These are phyloP conservation scores for Hypoxylon sp. DNA, from an alignment of 2,329 filamentous ascomycete genomes.

Conservation along the genomic window DNA sequence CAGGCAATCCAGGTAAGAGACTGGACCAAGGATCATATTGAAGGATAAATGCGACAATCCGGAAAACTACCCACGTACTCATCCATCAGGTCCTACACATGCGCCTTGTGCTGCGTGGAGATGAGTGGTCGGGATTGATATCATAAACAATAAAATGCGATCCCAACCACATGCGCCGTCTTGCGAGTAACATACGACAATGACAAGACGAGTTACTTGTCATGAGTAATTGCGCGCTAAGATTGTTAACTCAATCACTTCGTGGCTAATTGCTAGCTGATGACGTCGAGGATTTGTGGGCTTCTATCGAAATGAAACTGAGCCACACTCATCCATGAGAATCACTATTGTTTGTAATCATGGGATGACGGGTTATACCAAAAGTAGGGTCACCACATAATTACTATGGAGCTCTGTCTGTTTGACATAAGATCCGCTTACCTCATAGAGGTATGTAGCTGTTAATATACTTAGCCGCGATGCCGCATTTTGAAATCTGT, in stretches of 20 bases:
- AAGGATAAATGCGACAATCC: background rate
- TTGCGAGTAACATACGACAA: slow-evolving; percentile 12
- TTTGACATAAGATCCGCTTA: background rate
- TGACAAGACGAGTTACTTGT: slow-evolving; percentile 7
- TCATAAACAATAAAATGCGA: slow-evolving; percentile 9
- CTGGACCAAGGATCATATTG: slow-evolving; percentile 78
- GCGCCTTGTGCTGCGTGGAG: background rate
- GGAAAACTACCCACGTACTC: background rate
- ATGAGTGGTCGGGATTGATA: background rate
- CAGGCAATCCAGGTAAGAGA: slow-evolving; percentile 81
- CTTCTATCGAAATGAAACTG: slow-evolving; percentile 2
- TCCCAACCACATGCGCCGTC: background rate
- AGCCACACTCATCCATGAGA: slow-evolving; percentile 21
- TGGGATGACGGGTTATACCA: background rate
- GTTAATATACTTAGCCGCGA: background rate
- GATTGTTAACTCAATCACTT: slow-evolving; percentile 6
- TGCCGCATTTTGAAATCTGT: background rate
- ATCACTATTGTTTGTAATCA: background rate
- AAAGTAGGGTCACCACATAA: background rate
- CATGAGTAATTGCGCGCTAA: slow-evolving; percentile 6
- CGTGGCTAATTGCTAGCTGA: slow-evolving; percentile 6
- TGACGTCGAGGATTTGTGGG: slow-evolving; percentile 44
- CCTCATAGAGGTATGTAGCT: background rate
- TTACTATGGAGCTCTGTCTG: background rate
- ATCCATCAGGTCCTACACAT: background rate